These are phyloP conservation scores for Corchorus olitorius DNA, from an alignment of 345 rosid genomes.

Conservation along the genomic window DNA sequence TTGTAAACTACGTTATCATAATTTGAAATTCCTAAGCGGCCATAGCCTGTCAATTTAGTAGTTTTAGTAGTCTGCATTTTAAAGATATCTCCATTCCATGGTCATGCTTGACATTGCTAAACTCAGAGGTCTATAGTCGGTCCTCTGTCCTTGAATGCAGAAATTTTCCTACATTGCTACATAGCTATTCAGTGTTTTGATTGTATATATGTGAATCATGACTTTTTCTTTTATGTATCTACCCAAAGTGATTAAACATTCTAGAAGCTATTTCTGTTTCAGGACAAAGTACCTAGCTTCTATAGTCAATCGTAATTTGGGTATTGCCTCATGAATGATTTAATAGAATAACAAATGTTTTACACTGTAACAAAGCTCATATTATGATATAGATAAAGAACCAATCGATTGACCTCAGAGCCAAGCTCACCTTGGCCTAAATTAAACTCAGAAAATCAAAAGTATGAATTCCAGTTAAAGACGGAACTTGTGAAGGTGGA, in stretches of 20 bases:
- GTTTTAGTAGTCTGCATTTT: neutral
- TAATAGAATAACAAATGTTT: neutral
- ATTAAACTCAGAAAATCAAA: conserved; percentile 1
- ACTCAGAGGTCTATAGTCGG: neutral
- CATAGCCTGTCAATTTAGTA: neutral
- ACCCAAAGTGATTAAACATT: neutral
- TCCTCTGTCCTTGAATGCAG: neutral
- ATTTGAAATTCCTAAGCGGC: neutral
- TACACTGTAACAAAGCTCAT: neutral
- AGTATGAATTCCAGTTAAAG: neutral
- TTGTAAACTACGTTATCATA: neutral
- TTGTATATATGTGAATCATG: neutral
- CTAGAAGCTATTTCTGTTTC: neutral
- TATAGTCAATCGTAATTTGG: neutral
- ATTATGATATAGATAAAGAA: neutral
- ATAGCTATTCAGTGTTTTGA: neutral
- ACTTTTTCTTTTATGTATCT: neutral
- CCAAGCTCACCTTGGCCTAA: neutral
- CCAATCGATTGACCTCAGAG: neutral
- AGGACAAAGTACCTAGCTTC: neutral
- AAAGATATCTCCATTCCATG: neutral
- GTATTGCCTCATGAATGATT: neutral
- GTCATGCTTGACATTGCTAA: neutral
- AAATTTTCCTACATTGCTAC: neutral
- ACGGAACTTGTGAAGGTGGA: neutral